Evolutionary conservation across 2,329 filamentous ascomycete species (phyloP), one percentile per base, ranked within the genome.

Genomic region (Mariannaea sp.): DNA sequence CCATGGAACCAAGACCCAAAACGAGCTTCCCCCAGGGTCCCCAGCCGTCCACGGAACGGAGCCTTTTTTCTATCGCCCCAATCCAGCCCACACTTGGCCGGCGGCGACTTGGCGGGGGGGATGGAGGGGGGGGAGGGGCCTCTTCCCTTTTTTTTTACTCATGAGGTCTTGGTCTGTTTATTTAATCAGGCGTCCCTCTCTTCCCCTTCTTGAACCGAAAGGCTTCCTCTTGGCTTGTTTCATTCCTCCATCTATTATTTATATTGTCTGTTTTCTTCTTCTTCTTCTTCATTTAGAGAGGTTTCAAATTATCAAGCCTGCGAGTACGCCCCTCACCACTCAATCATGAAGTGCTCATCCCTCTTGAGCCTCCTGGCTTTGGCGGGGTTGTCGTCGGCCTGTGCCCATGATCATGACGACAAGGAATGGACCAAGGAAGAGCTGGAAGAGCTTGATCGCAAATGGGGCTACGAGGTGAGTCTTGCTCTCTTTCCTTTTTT

Each of bases 391-490:
- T 61, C 65, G 3, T 54, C 56, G 5, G 64, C 62, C 8, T 72
- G 69, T 29, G 61, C 61, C 22, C 62, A 71, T 49, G 65, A 68
- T 30, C 61, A 69, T 56, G 68, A 73, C 54, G 70, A 71, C 52
- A 73, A 73, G 57, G 71, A 76, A 45, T 83, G 77, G 73, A 75
- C 73, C 16, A 73, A 76, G 55, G 79, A 81, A 58, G 74, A 80
- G 53, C 67, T 80, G 19, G 76, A 76, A 13, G 80, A 82, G 62
- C 69, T 84, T 36, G 76, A 84, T 65, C 70, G 70, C 42, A 83
- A 83, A 76, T 84, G 81, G 81, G 80, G 80, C 2, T 73, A 73
- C 39, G 81, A 84, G 71, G 81, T 83, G 66, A 65, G 77, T 62
- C 12, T 7, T 10, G 7, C 29, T 20, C 6, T 16, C 10, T 6